Evolutionary conservation across 2,329 filamentous ascomycete species (phyloP).

Genomic region (Alternaria gaisen): DNA sequence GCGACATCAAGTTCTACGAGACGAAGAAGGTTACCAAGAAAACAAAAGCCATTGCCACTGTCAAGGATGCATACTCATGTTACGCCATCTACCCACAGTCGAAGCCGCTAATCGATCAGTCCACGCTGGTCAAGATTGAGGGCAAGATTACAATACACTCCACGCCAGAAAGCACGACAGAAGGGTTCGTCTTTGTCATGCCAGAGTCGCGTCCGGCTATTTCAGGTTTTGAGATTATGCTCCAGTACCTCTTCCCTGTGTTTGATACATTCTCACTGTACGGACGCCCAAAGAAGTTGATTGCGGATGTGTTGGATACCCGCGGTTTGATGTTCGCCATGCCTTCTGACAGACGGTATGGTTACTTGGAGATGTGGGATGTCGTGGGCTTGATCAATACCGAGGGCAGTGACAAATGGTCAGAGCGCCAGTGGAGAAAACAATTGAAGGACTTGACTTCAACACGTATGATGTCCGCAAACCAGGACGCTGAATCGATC

Average conservation of each 20-base stretch:
- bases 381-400: slow-evolving; percentile 81
- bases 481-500: slow-evolving; percentile 48
- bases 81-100: slow-evolving; percentile 97
- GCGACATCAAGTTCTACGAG: slow-evolving; percentile 95
- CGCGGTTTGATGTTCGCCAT: slow-evolving; percentile 98
- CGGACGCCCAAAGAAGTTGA: slow-evolving; percentile 83
- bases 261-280: slow-evolving; percentile 94
- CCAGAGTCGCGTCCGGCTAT: slow-evolving; percentile 92
- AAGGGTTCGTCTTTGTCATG: slow-evolving; percentile 98
- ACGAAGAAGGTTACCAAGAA: slow-evolving; percentile 92
- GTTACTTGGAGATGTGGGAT: slow-evolving; percentile 89
- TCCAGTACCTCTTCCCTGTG: slow-evolving; percentile 90
- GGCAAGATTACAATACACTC: slow-evolving; percentile 89
- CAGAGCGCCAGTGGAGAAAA: slow-evolving; percentile 87
- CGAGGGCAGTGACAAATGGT: slow-evolving; percentile 79
- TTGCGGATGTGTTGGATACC: slow-evolving; percentile 86
- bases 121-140: slow-evolving; percentile 92
- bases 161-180: slow-evolving; percentile 76
- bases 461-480: slow-evolving; percentile 70
- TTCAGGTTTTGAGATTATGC: slow-evolving; percentile 92
- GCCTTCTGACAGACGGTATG: slow-evolving; percentile 86
- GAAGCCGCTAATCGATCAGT: slow-evolving; percentile 92
- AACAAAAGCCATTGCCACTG: slow-evolving; percentile 85
- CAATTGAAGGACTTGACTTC: slow-evolving; percentile 88
- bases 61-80: slow-evolving; percentile 88